Evolutionary conservation across 2,329 filamentous ascomycete genomes (phyloP).

Genomic region (Lecanicillium sp.): DNA sequence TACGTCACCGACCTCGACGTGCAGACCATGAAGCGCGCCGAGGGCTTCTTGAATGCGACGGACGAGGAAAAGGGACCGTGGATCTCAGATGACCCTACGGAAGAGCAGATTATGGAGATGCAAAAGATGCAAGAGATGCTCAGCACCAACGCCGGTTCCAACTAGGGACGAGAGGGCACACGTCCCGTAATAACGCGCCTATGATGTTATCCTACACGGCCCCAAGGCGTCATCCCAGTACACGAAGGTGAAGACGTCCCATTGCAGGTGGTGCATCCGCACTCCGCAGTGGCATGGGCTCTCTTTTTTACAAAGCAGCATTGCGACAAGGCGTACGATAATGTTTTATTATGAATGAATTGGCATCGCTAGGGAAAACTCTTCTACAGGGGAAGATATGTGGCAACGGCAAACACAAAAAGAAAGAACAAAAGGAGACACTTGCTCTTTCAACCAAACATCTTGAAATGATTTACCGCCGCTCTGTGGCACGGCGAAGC

Average conservation of each 20-base stretch:
- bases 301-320: slow-evolving; percentile 4
- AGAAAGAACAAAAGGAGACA: not conserved
- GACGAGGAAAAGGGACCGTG: slow-evolving; percentile 83
- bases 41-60: slow-evolving; percentile 72
- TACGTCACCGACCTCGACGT: slow-evolving; percentile 94
- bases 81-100: slow-evolving; percentile 64
- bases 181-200: not conserved
- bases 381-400: not conserved
- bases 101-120: slow-evolving; percentile 54
- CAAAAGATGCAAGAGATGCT: slow-evolving; percentile 49
- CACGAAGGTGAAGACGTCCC: slow-evolving; percentile 2
- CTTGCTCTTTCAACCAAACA: not conserved
- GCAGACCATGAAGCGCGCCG: slow-evolving; percentile 79
- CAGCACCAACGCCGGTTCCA: slow-evolving; percentile 15
- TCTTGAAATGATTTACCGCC: not conserved
- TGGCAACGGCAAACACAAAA: not conserved
- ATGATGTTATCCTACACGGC: slow-evolving; percentile 1
- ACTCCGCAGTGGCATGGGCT: not conserved
- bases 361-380: slow-evolving; percentile 3
- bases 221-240: slow-evolving; percentile 2
- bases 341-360: slow-evolving; percentile 4
- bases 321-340: slow-evolving; percentile 8
- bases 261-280: not conserved
- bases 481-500: not conserved
- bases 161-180: slow-evolving; percentile 6